phyloP scores from a whole-genome alignment of 164 flowering plant species.

The Vitis cinerea region DNA sequence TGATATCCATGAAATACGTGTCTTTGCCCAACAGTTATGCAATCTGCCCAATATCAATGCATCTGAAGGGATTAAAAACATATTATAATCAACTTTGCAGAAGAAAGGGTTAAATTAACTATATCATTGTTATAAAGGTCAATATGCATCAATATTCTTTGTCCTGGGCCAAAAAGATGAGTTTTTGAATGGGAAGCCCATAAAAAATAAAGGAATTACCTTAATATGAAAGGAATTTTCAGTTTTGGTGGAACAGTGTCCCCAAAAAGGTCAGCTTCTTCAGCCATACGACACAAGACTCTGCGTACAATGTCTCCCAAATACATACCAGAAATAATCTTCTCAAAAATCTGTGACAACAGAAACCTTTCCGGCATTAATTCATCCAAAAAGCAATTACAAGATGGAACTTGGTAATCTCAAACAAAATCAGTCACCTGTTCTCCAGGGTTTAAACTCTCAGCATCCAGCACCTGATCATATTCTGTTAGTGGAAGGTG shows the following conservation, averaged over 20 bases:
- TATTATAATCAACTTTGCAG: too few relatives aligned
- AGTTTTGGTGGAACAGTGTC: conserved; percentile 81
- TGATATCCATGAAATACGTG: too few relatives aligned
- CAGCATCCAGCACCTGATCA: conserved; percentile 75
- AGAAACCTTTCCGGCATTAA: neutral
- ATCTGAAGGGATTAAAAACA: too few relatives aligned
- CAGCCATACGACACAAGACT: conserved; percentile 78
- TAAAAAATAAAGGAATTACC: conserved; percentile 32
- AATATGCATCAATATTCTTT: too few relatives aligned
- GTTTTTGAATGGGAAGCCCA: too few relatives aligned
- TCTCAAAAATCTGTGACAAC: conserved; percentile 78
- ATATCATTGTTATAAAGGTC: too few relatives aligned
- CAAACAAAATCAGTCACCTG: conserved; percentile 46
- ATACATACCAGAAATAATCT: conserved; percentile 94
- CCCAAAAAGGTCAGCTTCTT: conserved; percentile 90
- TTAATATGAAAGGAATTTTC: conserved; percentile 58
- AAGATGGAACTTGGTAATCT: neutral
- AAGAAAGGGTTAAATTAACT: too few relatives aligned
- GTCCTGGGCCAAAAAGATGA: too few relatives aligned
- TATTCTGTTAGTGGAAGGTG: conserved; percentile 89
- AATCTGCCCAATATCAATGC: too few relatives aligned
- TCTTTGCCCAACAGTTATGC: too few relatives aligned
- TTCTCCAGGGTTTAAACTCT: conserved; percentile 87
- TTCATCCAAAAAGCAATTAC: neutral
- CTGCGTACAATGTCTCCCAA: conserved; percentile 91